phyloP scores from a whole-genome alignment of 2,329 filamentous ascomycete species.

The Botryosphaeria dothidea region DNA sequence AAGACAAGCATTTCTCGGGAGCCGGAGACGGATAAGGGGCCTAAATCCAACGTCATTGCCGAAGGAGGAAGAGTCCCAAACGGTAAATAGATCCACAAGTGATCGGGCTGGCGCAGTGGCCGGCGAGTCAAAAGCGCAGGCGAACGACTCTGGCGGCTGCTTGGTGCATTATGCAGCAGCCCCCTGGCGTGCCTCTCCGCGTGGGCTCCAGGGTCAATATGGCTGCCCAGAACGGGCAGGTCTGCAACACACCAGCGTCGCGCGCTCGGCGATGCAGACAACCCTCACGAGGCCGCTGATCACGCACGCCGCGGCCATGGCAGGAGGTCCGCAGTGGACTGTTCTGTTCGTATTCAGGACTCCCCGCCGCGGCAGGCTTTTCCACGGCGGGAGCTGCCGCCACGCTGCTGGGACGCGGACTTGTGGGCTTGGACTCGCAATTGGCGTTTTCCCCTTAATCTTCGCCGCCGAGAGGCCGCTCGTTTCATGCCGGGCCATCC shows the following conservation, averaged over 20 bases:
- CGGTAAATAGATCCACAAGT: slow-evolving; percentile 2
- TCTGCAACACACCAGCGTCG: neutral
- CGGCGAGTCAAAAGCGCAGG: neutral
- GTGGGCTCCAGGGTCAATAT: neutral
- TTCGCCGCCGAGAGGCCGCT: slow-evolving; percentile 14
- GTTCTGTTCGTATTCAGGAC: slow-evolving; percentile 5
- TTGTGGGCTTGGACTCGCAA: slow-evolving; percentile 1
- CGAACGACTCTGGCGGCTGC: neutral
- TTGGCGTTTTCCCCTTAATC: slow-evolving; percentile 14
- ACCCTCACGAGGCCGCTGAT: neutral
- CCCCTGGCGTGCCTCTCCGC: neutral
- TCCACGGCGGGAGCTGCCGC: slow-evolving; percentile 15
- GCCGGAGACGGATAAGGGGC: slow-evolving; percentile 15
- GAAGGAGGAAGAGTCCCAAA: neutral
- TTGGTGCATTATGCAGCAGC: slow-evolving; percentile 9
- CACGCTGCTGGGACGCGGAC: neutral
- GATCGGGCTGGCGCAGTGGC: neutral
- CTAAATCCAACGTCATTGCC: slow-evolving; percentile 15
- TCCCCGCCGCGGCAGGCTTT: slow-evolving; percentile 8
- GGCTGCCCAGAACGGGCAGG: neutral
- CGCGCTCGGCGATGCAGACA: neutral
- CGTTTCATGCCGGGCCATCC: slow-evolving; percentile 15
- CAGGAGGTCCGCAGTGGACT: slow-evolving; percentile 1
- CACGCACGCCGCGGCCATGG: neutral
- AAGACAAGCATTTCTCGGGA: slow-evolving; percentile 15